Conservation (phyloP, 2,329 filamentous ascomycete species). For the Zymoseptoria passerinii region DNA sequence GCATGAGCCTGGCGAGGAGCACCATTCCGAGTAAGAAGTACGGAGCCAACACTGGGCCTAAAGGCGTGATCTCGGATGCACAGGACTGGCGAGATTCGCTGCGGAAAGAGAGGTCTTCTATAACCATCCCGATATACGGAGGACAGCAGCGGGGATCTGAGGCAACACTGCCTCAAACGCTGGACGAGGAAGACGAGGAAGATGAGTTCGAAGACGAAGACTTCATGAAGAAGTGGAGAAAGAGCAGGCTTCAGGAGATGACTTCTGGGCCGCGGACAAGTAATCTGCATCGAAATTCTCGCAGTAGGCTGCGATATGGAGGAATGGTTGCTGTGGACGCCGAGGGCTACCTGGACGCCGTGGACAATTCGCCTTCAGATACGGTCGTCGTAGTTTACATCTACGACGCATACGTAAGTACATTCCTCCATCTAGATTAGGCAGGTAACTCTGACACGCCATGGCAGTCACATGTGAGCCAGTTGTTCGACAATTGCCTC, state of each 20-base stretch:
- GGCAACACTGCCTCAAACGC: neutral
- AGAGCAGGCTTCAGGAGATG: conserved; percentile 69
- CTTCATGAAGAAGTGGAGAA: conserved; percentile 80
- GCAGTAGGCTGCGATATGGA: conserved; percentile 63
- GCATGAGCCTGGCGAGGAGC: conserved; percentile 36
- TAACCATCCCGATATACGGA: neutral
- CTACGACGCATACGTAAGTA: conserved; percentile 72
- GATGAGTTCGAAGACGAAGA: conserved; percentile 64
- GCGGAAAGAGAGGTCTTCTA: conserved; percentile 7
- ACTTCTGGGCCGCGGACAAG: conserved; percentile 53
- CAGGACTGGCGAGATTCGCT: conserved; percentile 53
- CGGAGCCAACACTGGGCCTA: conserved; percentile 69
- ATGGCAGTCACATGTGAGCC: conserved; percentile 66
- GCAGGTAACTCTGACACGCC: conserved; percentile 9
- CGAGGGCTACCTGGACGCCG: conserved; percentile 85
- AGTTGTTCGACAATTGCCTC: conserved; percentile 70
- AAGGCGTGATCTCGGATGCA: conserved; percentile 80
- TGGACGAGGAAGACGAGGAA: conserved; percentile 43
- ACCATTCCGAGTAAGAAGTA: conserved; percentile 53
- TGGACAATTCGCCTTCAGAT: conserved; percentile 76
- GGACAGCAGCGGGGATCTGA: neutral
- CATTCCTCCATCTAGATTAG: neutral
- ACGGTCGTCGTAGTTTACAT: conserved; percentile 90
- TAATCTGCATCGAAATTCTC: conserved; percentile 40
- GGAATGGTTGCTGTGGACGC: conserved; percentile 78